Conservation (phyloP, 441 rosid species). For the Eutrema salsugineum region DNA sequence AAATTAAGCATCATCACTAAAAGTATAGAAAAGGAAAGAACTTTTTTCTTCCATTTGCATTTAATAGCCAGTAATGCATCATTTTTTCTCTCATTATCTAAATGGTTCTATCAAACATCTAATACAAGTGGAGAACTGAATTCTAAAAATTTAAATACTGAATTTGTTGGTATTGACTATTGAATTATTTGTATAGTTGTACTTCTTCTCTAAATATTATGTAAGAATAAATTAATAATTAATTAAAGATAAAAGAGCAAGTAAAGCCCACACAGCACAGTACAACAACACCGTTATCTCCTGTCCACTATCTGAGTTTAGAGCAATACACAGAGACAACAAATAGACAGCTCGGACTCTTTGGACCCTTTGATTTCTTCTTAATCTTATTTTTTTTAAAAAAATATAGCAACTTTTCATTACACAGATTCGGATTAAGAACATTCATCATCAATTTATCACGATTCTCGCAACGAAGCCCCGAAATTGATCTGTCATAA, state of each 20-base stretch:
- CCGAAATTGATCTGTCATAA: neutral
- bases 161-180: neutral
- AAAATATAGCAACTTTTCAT: slow-evolving; percentile 7
- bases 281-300: slow-evolving; percentile 12
- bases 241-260: neutral
- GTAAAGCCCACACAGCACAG: neutral
- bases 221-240: neutral
- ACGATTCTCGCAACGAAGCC: neutral
- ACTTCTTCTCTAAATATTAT: neutral
- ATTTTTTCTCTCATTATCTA: neutral
- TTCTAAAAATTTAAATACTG: neutral
- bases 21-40: neutral
- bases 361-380: slow-evolving; percentile 10
- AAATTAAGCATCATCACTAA: neutral
- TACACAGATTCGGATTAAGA: neutral
- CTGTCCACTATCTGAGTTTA: slow-evolving; percentile 18
- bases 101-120: neutral
- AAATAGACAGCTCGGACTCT: slow-evolving; percentile 19
- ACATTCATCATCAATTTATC: neutral
- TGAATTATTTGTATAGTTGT: slow-evolving; percentile 3
- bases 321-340: neutral
- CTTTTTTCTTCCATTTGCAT: neutral
- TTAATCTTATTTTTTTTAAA: neutral
- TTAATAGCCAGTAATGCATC: neutral
- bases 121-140: slow-evolving; percentile 9